Conservation (phyloP, 2,329 filamentous ascomycete species). For the Exserohilum rostratum region DNA sequence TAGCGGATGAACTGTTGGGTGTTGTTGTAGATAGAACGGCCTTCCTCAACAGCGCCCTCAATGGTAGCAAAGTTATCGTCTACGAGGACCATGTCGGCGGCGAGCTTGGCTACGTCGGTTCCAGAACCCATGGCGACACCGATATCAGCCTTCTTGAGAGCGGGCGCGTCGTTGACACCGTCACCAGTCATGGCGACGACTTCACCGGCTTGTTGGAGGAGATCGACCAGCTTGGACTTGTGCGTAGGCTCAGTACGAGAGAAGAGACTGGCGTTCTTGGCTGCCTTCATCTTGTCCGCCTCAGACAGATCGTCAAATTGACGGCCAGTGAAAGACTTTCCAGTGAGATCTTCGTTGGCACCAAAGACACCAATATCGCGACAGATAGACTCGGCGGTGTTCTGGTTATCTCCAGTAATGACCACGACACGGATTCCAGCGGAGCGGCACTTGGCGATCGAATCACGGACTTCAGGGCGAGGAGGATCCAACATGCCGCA, state of each 20-base stretch:
- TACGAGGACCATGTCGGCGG: constrained; percentile 96
- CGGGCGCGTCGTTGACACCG: constrained; percentile 96
- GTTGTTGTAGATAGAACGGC: constrained; percentile 98
- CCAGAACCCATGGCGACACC: constrained; percentile 98
- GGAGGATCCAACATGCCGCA: constrained; percentile 97
- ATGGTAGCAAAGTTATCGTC: constrained; percentile 99
- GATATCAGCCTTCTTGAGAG: constrained; percentile 98
- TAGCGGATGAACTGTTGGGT: constrained; percentile 99
- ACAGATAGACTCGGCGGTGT: constrained; percentile 97
- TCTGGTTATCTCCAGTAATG: constrained; percentile 97
- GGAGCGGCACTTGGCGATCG: constrained; percentile 86
- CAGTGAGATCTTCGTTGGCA: constrained; percentile 76
- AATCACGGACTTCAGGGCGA: constrained; percentile 84
- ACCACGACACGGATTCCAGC: constrained; percentile 97
- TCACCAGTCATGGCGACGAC: constrained; percentile 99
- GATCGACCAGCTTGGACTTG: constrained; percentile 97
- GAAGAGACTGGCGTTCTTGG: constrained; percentile 86
- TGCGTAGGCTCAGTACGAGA: constrained; percentile 94
- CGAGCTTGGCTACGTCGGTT: constrained; percentile 94
- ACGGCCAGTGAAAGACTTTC: constrained; percentile 94
- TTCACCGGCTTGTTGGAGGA: constrained; percentile 89
- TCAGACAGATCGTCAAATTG: constrained; percentile 89
- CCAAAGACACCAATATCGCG: constrained; percentile 95
- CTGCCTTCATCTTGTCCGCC: constrained; percentile 80
- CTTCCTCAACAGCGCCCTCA: constrained; percentile 93